A percentile compares a stretch with the other conserved stretches of the same genome.
These are phyloP conservation scores for Saccharum hybrid DNA, from an alignment of 202 grass and related monocot genomes.

Conservation along the genomic window DNA sequence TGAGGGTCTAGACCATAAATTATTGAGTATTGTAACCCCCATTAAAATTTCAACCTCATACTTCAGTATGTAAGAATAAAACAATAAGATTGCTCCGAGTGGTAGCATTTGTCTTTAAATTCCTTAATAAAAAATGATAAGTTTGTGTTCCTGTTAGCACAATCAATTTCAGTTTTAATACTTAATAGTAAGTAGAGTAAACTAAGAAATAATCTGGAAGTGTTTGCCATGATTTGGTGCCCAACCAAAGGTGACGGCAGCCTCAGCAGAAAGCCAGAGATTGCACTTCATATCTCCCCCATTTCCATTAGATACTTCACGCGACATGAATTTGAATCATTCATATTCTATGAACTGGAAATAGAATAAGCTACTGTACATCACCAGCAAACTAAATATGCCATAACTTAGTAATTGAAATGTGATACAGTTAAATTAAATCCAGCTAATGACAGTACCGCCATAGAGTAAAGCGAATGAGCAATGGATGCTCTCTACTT, in stretches of 20 bases:
- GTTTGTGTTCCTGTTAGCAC: background rate
- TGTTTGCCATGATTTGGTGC: background rate
- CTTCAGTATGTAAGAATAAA: background rate
- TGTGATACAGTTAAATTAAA: conserved; percentile 21
- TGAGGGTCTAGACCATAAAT: background rate
- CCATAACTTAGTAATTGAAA: conserved; percentile 1
- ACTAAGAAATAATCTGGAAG: background rate
- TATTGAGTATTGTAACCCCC: background rate
- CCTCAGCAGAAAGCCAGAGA: background rate
- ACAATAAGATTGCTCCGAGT: background rate
- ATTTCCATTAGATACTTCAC: background rate
- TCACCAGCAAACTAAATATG: conserved; percentile 25
- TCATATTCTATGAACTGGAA: background rate
- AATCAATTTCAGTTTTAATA: background rate
- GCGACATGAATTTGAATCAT: background rate
- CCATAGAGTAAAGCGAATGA: conserved; percentile 30
- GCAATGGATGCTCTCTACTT: conserved; percentile 4
- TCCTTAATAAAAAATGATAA: background rate
- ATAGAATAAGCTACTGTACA: background rate
- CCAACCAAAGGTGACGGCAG: background rate
- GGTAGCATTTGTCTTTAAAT: background rate
- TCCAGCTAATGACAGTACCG: background rate
- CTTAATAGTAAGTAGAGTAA: background rate
- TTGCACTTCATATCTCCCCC: background rate
- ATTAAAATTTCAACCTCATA: background rate